Percentiles rank a stretch among this genome's conserved stretches.
phyloP scores from a whole-genome alignment of 2,329 filamentous ascomycete genomes.

The Fusarium sp. region DNA sequence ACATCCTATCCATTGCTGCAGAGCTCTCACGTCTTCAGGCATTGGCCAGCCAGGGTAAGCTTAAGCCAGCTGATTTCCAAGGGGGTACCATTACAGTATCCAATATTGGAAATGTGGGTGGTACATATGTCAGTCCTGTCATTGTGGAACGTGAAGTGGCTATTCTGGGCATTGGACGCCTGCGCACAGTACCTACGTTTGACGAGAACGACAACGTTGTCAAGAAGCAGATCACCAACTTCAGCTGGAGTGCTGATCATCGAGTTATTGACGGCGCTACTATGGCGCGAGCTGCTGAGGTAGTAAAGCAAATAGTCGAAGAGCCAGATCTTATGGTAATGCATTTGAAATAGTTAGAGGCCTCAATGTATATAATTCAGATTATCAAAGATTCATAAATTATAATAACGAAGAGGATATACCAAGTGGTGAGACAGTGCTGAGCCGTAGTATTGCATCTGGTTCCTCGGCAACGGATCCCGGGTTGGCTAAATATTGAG shows the following conservation, averaged over 20 bases:
- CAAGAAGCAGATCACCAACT: slow-evolving; percentile 83
- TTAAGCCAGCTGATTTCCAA: slow-evolving; percentile 79
- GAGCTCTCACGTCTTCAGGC: slow-evolving; percentile 81
- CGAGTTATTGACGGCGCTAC: slow-evolving; percentile 94
- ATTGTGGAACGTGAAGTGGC: slow-evolving; percentile 92
- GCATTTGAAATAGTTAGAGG: slow-evolving; percentile 72
- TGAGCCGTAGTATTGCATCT: slow-evolving; percentile 12
- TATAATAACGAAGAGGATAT: neutral
- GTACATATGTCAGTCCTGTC: slow-evolving; percentile 90
- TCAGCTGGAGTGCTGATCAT: slow-evolving; percentile 98
- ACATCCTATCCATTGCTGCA: slow-evolving; percentile 80
- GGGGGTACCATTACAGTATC: slow-evolving; percentile 95
- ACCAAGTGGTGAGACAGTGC: neutral
- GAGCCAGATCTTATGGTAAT: slow-evolving; percentile 89
- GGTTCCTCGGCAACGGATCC: neutral
- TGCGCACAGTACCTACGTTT: slow-evolving; percentile 86
- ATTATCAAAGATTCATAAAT: slow-evolving; percentile 3
- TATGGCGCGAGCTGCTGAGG: slow-evolving; percentile 89
- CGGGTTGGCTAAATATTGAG: neutral
- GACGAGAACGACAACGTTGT: slow-evolving; percentile 70
- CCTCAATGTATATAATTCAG: slow-evolving; percentile 19
- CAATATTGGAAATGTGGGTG: slow-evolving; percentile 96
- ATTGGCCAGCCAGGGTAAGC: slow-evolving; percentile 79
- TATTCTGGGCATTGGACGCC: slow-evolving; percentile 88
- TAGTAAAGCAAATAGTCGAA: slow-evolving; percentile 82